Evolutionary conservation across 441 rosid genomes (phyloP).

Genomic region (Populus trichocarpa): DNA sequence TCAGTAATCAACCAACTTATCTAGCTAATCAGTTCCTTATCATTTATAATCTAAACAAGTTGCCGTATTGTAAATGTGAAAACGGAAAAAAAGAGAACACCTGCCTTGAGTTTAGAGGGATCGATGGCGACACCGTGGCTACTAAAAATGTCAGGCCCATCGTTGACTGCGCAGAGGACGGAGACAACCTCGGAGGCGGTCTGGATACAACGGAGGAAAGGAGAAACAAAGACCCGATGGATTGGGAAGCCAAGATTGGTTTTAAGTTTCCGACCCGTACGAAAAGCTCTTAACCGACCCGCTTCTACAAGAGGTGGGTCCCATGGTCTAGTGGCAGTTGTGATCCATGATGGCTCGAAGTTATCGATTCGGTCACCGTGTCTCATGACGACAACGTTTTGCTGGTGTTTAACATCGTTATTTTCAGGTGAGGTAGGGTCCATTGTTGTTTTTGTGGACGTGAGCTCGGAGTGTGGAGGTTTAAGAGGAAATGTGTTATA

Average conservation of each 20-base stretch:
- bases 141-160: neutral
- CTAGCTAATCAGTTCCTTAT: neutral
- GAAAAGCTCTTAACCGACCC: slow-evolving; percentile 54
- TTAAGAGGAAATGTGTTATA: neutral
- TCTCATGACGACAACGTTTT: slow-evolving; percentile 75
- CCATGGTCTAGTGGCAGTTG: slow-evolving; percentile 68
- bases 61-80: slow-evolving; percentile 17
- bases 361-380: slow-evolving; percentile 87
- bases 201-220: slow-evolving; percentile 84
- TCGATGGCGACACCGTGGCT: neutral
- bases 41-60: neutral
- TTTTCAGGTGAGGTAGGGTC: neutral
- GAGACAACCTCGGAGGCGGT: slow-evolving; percentile 46
- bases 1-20: neutral
- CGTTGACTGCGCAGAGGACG: neutral
- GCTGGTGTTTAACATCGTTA: slow-evolving; percentile 22
- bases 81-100: slow-evolving; percentile 53
- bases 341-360: slow-evolving; percentile 54
- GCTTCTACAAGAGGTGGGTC: slow-evolving; percentile 63
- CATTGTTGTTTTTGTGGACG: slow-evolving; percentile 2
- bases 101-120: neutral
- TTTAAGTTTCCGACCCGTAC: slow-evolving; percentile 47
- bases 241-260: slow-evolving; percentile 48
- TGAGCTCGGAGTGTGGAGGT: neutral
- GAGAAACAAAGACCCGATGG: slow-evolving; percentile 84